Evolutionary conservation across 257 asterid genomes (phyloP).

Genomic region (Eustoma russellianum): DNA sequence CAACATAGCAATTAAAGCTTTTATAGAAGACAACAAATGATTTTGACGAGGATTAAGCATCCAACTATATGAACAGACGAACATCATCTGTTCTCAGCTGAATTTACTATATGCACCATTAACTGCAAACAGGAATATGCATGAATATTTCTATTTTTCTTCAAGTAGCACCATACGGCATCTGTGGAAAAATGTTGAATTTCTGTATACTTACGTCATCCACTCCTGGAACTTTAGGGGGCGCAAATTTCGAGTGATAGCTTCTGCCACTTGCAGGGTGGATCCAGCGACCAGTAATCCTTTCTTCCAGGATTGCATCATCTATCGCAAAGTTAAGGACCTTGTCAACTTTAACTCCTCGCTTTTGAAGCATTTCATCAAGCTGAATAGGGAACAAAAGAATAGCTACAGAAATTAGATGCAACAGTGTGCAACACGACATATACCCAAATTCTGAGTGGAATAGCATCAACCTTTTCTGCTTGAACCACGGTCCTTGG

Average conservation of each 20-base stretch:
- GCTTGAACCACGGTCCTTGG: slow-evolving; percentile 96
- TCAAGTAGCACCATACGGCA: not conserved
- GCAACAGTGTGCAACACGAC: not conserved
- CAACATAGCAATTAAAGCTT: not conserved
- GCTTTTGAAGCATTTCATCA: slow-evolving; percentile 88
- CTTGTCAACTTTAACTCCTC: slow-evolving; percentile 75
- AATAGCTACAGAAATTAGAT: slow-evolving; percentile 7
- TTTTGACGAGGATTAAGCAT: no score
- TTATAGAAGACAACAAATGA: not conserved
- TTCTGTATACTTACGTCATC: slow-evolving; percentile 55
- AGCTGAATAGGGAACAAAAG: slow-evolving; percentile 37
- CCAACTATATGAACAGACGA: no score
- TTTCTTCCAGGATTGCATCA: slow-evolving; percentile 89
- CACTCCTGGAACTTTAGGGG: slow-evolving; percentile 71
- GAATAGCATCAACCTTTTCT: slow-evolving; percentile 46
- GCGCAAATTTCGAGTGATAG: slow-evolving; percentile 78
- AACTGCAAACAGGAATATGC: no score
- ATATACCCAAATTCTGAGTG: not conserved
- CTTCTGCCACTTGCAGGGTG: slow-evolving; percentile 93
- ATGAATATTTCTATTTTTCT: no score
- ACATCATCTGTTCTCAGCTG: no score
- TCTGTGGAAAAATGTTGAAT: not conserved
- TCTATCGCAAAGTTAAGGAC: slow-evolving; percentile 93
- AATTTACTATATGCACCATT: no score
- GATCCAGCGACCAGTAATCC: slow-evolving; percentile 97